Conservation (phyloP, 2,329 filamentous ascomycete genomes). For the Botrytis cinerea region DNA sequence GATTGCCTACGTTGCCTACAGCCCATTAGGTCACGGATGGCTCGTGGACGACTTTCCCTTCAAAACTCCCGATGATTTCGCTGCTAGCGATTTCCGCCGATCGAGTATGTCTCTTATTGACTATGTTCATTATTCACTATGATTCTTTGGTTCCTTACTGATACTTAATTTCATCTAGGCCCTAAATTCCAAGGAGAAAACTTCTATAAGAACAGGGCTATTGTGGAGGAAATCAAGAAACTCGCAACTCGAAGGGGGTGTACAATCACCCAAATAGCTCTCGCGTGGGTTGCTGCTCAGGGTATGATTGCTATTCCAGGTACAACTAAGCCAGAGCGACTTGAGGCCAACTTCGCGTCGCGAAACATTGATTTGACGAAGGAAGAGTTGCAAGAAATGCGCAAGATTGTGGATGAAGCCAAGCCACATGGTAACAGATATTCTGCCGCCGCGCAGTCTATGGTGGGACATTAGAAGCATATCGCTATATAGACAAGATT, state of each 20-base stretch:
- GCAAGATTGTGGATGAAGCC: neutral
- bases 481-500: neutral
- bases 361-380: neutral
- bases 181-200: neutral
- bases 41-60: neutral
- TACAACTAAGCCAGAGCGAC: neutral
- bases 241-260: neutral
- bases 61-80: neutral
- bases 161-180: neutral
- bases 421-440: neutral
- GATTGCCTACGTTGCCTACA: neutral
- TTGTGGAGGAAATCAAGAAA: neutral
- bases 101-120: neutral
- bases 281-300: neutral
- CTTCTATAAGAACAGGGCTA: neutral
- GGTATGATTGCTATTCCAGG: neutral
- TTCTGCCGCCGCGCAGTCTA: neutral
- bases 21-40: neutral
- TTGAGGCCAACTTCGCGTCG: neutral
- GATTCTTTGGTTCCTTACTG: neutral
- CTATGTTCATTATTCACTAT: neutral
- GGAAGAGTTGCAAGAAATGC: neutral
- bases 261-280: neutral
- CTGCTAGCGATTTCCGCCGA: neutral
- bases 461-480: neutral